These are phyloP conservation scores for Elsinoe necatrix DNA, from an alignment of 2,329 filamentous ascomycete genomes.

Conservation along the genomic window DNA sequence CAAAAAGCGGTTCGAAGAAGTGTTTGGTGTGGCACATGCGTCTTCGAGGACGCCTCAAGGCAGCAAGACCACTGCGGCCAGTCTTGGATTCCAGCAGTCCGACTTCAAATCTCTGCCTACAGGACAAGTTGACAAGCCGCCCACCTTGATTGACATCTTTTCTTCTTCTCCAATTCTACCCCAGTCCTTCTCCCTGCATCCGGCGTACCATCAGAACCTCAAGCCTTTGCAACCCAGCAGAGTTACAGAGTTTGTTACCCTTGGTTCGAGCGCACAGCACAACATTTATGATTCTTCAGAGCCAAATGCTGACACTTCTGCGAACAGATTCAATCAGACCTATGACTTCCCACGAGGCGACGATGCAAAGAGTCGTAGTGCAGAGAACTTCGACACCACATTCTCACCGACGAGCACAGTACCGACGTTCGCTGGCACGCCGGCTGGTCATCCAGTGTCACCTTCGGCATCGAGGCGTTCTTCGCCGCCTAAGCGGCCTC, in stretches of 20 bases:
- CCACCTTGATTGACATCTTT: background rate
- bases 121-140: background rate
- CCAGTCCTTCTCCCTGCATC: background rate
- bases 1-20: background rate
- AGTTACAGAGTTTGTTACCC: background rate
- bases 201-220: background rate
- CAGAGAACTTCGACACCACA: constrained; percentile 42
- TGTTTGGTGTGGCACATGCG: background rate
- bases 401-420: constrained; percentile 41
- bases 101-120: background rate
- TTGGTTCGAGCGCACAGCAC: background rate
- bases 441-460: constrained; percentile 35
- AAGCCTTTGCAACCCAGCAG: background rate
- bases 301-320: constrained; percentile 14
- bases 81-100: background rate
- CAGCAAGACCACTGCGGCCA: background rate
- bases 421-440: constrained; percentile 36
- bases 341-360: constrained; percentile 21
- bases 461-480: constrained; percentile 25
- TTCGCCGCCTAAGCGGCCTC: constrained; percentile 14
- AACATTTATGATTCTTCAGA: background rate
- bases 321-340: constrained; percentile 27
- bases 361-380: constrained; percentile 38
- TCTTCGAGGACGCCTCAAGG: background rate
- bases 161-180: background rate